Conservation (phyloP, 495 filamentous ascomycete species). For the Entonaema liquescens region DNA sequence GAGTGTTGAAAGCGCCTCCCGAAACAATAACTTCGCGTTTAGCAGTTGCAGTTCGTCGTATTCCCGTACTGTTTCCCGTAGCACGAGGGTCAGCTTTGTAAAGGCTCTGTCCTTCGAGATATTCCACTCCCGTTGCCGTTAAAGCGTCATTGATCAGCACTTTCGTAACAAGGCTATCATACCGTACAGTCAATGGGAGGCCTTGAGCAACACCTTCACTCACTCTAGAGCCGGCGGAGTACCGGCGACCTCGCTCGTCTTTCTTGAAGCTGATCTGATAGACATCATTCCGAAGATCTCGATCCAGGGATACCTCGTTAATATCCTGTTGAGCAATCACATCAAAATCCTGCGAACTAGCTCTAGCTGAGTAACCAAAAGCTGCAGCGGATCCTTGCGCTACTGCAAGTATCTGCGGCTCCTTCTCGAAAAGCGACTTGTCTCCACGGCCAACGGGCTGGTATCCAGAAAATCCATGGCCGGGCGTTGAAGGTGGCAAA, state of each 20-base stretch:
- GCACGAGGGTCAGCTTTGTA: background rate
- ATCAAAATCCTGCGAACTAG: background rate
- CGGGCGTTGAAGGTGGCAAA: background rate
- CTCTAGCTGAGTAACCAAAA: background rate
- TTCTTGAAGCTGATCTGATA: background rate
- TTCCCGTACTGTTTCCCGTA: background rate
- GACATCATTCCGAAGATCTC: background rate
- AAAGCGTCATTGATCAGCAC: background rate
- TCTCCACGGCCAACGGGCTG: background rate
- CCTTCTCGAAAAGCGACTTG: constrained; percentile 9
- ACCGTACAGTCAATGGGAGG: background rate
- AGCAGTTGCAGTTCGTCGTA: background rate
- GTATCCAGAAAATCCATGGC: constrained; percentile 6
- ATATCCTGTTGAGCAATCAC: background rate
- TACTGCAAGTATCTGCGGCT: constrained; percentile 8
- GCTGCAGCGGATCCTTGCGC: constrained; percentile 6
- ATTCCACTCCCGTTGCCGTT: background rate
- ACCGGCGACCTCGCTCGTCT: background rate
- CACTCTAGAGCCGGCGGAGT: background rate
- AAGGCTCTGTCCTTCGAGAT: background rate
- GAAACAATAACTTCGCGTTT: background rate
- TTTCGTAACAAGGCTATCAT: background rate
- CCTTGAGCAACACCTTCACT: background rate
- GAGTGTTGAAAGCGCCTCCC: background rate
- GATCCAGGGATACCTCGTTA: background rate